A percentile compares a stretch with the other conserved stretches of the same genome.
phyloP scores from a whole-genome alignment of 2,329 filamentous ascomycete genomes.

The Laburnicola sp. region DNA sequence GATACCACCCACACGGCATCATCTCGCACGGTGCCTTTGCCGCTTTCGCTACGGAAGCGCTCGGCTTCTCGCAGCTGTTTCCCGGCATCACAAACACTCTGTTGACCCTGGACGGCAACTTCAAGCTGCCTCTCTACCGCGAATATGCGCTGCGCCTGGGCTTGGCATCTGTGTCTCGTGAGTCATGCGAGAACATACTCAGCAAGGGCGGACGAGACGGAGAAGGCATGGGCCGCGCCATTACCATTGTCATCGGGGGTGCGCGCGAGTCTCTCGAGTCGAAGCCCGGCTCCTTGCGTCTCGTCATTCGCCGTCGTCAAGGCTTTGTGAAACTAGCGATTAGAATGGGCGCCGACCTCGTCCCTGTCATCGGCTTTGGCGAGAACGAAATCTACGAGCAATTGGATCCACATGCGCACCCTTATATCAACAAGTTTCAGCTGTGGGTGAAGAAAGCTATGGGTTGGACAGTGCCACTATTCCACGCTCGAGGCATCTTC shows the following conservation, averaged over 20 bases:
- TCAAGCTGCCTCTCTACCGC: constrained; percentile 88
- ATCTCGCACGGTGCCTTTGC: constrained; percentile 96
- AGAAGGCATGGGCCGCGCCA: constrained; percentile 90
- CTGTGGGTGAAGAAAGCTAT: constrained; percentile 80
- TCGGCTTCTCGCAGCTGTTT: constrained; percentile 84
- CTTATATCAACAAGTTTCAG: constrained; percentile 77
- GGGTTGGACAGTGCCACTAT: constrained; percentile 89
- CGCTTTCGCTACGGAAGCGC: constrained; percentile 85
- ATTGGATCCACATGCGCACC: constrained; percentile 74
- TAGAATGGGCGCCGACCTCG: constrained; percentile 87
- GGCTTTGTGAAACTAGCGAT: constrained; percentile 95
- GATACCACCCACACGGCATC: constrained; percentile 96
- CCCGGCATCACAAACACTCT: constrained; percentile 94
- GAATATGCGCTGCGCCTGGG: constrained; percentile 93
- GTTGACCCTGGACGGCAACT: constrained; percentile 93
- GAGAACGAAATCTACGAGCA: constrained; percentile 98
- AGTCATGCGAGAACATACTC: constrained; percentile 87
- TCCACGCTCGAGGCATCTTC: constrained; percentile 89
- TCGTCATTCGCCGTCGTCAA: constrained; percentile 82
- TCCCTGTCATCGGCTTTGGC: constrained; percentile 89
- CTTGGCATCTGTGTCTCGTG: constrained; percentile 83
- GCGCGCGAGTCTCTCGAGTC: constrained; percentile 91
- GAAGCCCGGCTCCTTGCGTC: constrained; percentile 71
- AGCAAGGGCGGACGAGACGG: constrained; percentile 74
- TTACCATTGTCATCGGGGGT: constrained; percentile 93